These are phyloP conservation scores for Huntiella omanensis DNA, from an alignment of 2,329 filamentous ascomycete genomes.

Conservation along the genomic window DNA sequence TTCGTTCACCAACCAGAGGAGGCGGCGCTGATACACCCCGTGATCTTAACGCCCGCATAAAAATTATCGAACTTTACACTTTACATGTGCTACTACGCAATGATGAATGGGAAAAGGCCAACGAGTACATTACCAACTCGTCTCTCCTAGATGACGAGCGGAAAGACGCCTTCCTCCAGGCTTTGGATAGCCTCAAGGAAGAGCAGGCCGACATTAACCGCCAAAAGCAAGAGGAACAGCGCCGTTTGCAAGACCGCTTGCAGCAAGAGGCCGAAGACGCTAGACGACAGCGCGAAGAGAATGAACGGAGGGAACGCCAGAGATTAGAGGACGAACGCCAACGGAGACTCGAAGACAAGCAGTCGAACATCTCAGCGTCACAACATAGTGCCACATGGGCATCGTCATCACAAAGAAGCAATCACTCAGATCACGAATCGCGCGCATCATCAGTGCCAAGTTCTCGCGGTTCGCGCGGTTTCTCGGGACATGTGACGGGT, in stretches of 20 bases:
- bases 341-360: conserved; percentile 28
- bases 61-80: conserved; percentile 87
- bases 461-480: background rate
- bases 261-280: conserved; percentile 38
- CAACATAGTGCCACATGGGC: conserved; percentile 14
- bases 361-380: conserved; percentile 21
- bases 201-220: conserved; percentile 59
- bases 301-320: conserved; percentile 35
- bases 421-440: background rate
- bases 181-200: conserved; percentile 65
- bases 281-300: conserved; percentile 34
- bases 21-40: conserved; percentile 65
- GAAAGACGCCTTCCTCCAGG: conserved; percentile 72
- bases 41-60: conserved; percentile 67
- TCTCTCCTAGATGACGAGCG: conserved; percentile 83
- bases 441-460: background rate
- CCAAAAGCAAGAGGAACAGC: conserved; percentile 39
- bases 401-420: conserved; percentile 3
- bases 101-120: conserved; percentile 88
- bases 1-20: conserved; percentile 28
- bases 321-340: conserved; percentile 35
- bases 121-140: conserved; percentile 73
- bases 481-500: background rate
- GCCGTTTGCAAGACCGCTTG: conserved; percentile 36
- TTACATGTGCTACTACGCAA: conserved; percentile 88